Percentiles rank a stretch among this genome's conserved stretches.
Evolutionary conservation across 176 grass and related monocot species (phyloP).

Genomic region (Tuctoria greenei): DNA sequence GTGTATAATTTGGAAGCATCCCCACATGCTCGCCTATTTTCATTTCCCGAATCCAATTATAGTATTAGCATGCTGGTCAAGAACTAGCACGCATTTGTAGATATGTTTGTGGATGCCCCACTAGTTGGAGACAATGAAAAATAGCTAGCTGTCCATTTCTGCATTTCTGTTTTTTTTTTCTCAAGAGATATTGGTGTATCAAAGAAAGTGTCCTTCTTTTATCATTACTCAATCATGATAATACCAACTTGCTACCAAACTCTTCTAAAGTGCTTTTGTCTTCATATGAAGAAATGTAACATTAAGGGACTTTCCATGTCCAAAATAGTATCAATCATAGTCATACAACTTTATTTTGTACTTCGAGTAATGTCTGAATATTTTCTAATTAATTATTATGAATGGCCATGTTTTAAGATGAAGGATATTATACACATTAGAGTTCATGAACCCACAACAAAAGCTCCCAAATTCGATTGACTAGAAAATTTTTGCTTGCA

Average conservation of each 20-base stretch:
- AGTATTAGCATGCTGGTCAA: neutral
- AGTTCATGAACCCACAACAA: neutral
- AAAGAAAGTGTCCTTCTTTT: conserved; percentile 42
- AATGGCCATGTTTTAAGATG: neutral
- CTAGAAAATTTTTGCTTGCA: neutral
- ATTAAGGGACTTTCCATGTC: conserved; percentile 30
- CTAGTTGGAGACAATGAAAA: conserved; percentile 35
- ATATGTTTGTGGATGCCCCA: conserved; percentile 27
- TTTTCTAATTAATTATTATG: neutral
- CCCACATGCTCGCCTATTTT: neutral
- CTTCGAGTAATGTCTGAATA: neutral
- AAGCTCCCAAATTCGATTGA: neutral
- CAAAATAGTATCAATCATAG: conserved; percentile 25
- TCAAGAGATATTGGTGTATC: conserved; percentile 27
- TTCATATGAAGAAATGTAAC: conserved; percentile 43
- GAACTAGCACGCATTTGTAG: neutral
- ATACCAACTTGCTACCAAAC: conserved; percentile 52
- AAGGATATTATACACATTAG: neutral
- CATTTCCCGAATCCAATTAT: neutral
- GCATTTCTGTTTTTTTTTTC: neutral
- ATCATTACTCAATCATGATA: conserved; percentile 42
- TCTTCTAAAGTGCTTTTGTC: conserved; percentile 44
- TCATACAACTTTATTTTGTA: conserved; percentile 17
- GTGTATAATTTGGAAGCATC: neutral
- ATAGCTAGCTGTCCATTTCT: neutral